Base-by-base conservation (phyloP, 2,329 filamentous ascomycete species). In the Parafenestella ontariensis region DNA sequence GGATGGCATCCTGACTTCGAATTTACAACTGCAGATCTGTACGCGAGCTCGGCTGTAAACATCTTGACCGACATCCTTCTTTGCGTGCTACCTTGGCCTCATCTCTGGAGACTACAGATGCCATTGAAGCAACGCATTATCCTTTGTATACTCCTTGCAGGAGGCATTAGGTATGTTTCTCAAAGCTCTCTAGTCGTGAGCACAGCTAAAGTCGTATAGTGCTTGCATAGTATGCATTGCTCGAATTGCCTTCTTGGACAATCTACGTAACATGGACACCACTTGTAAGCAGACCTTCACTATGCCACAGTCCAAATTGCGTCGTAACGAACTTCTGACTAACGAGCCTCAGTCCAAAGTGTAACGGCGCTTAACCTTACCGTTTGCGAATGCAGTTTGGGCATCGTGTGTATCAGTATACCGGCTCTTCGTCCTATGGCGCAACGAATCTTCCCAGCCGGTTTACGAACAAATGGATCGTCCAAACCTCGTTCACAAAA, bases 371-470 rank as follows among this genome's bases (percentile, higher is more conserved):
- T 71, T 5, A 65, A 65, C 17, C 43, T 70, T 23, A 63, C 67
- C 11, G 60, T 71, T 7, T 61, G 68, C n/a, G 69, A 72, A 49
- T 71, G 69, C 45, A 65, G 60, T 37, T 42, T 72, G 2, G 68
- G 66, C 4, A 72, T 72, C 42, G 62, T 69, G 23, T 67, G 63
- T 29, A 63, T 72, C 43, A 68, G 64, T 47, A 65, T 70, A 6
- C 64, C 68, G 15, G 40, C 69, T 28, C 60, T 72, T 42, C 67
- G 68, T 36, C 68, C 69, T 0, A 47, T 71, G 13, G 58, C 52
- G 6, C 52, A 46, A 5, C 56, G 47, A 5, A 18, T 72, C n/a
- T 68, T 66, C 41, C 65, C 69, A 4, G 46, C 42, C 11, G 36
- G 18, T 20, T 34, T 52, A 26, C 58, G 51, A 43, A 18, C 51